These are phyloP conservation scores for Lactarius quietus DNA, from an alignment of 768 basidiomycete genomes.

Conservation along the genomic window DNA sequence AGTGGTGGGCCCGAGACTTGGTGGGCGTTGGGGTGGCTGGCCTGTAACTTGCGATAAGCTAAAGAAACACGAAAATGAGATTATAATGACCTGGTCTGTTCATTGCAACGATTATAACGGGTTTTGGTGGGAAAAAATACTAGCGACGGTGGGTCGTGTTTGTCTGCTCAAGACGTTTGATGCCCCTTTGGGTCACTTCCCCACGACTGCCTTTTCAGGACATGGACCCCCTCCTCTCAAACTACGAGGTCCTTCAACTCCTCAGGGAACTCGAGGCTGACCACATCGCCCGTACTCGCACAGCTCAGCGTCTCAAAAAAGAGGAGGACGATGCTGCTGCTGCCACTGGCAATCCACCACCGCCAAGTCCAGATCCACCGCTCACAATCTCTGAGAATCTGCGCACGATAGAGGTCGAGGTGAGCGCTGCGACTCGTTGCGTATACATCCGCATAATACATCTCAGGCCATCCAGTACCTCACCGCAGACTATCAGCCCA, in stretches of 20 bases:
- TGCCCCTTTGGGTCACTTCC: no score
- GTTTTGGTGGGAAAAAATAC: background rate
- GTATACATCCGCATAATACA: background rate
- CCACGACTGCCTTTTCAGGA: no score
- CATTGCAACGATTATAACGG: no score
- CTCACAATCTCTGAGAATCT: conserved; percentile 75
- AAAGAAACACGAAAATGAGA: no score
- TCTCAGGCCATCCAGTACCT: conserved; percentile 84
- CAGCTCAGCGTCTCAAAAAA: conserved; percentile 70
- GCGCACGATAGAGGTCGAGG: conserved; percentile 83
- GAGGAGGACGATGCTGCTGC: conserved; percentile 59
- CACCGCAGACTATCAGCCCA: conserved; percentile 69
- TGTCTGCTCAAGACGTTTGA: no score
- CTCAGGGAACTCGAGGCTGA: conserved; percentile 74
- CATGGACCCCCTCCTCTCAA: conserved; percentile 66
- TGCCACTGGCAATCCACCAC: conserved; percentile 59
- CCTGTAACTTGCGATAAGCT: conserved; percentile 45
- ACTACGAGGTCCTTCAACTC: conserved; percentile 79
- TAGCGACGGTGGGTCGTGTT: background rate
- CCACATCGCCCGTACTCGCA: conserved; percentile 64
- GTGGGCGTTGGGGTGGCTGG: conserved; percentile 79
- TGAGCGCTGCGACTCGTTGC: conserved; percentile 29
- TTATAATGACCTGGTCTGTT: conserved; percentile 35
- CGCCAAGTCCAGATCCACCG: conserved; percentile 33
- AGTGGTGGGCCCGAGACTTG: conserved; percentile 65